Evolutionary conservation across 352 stramenopile genomes (phyloP).

Genomic region (Phytophthora ramorum): DNA sequence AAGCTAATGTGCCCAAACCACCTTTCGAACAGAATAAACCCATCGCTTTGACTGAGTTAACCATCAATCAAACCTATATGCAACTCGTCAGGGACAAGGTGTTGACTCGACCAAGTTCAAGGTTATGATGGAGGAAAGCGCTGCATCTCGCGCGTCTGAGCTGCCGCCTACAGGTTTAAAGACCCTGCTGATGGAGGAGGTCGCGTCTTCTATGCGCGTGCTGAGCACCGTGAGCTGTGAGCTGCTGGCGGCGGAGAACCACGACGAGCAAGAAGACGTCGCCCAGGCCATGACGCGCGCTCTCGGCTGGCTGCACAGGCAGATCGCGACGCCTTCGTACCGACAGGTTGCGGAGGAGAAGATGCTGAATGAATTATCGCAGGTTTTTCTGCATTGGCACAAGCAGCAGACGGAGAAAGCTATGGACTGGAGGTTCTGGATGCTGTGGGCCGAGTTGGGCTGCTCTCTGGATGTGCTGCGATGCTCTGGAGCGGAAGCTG

Average conservation of each 20-base stretch:
- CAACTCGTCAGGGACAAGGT: not conserved
- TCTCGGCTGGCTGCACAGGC: slow-evolving; percentile 25
- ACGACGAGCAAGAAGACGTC: slow-evolving; percentile 12
- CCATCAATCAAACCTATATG: too few species aligned
- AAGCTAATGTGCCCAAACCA: too few species aligned
- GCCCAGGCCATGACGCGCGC: slow-evolving; percentile 12
- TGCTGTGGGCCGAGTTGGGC: slow-evolving; percentile 42
- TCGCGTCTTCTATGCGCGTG: slow-evolving; percentile 13
- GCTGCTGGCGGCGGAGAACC: slow-evolving; percentile 10
- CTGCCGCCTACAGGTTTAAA: slow-evolving; percentile 3
- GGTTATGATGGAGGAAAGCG: slow-evolving; percentile 6
- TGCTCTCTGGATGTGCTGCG: slow-evolving; percentile 30
- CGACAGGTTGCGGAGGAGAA: slow-evolving; percentile 7
- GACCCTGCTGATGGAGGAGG: slow-evolving; percentile 17
- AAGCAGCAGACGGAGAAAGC: slow-evolving; percentile 17
- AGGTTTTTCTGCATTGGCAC: slow-evolving; percentile 36
- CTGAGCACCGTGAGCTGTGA: slow-evolving; percentile 9
- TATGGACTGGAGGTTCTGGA: slow-evolving; percentile 30
- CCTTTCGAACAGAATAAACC: too few species aligned
- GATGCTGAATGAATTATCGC: slow-evolving; percentile 9
- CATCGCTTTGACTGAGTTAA: too few species aligned
- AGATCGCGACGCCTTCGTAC: slow-evolving; percentile 7
- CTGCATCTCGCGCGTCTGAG: not conserved
- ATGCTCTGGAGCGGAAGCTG: not conserved
- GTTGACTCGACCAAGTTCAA: slow-evolving; percentile 31